Percentiles rank a stretch among this genome's conserved stretches.
These are phyloP conservation scores for Tetracentron sinense DNA, from an alignment of 164 flowering plant species.

Conservation along the genomic window DNA sequence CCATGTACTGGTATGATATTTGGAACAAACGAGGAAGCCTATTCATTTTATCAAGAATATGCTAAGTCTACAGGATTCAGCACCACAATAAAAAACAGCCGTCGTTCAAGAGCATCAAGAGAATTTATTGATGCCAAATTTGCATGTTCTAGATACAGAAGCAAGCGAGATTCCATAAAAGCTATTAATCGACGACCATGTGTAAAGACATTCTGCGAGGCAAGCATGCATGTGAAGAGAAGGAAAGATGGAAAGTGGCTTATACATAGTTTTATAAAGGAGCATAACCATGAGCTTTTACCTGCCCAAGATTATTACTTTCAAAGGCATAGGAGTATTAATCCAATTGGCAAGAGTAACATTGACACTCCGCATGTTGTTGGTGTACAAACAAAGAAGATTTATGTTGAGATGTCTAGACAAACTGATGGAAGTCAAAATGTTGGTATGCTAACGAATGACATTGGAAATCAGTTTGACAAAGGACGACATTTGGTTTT, in stretches of 20 bases:
- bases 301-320: slow-evolving; percentile 54
- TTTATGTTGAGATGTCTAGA: slow-evolving; percentile 46
- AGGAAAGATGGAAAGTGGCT: slow-evolving; percentile 52
- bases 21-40: slow-evolving; percentile 46
- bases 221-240: slow-evolving; percentile 62
- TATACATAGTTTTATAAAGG: slow-evolving; percentile 46
- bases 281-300: slow-evolving; percentile 60
- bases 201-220: slow-evolving; percentile 49
- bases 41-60: slow-evolving; percentile 50
- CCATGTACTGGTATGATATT: slow-evolving; percentile 47
- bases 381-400: slow-evolving; percentile 44
- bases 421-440: slow-evolving; percentile 30
- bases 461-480: slow-evolving; percentile 24
- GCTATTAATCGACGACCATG: slow-evolving; percentile 37
- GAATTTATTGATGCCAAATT: slow-evolving; percentile 60
- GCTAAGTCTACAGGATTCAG: slow-evolving; percentile 50
- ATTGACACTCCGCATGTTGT: slow-evolving; percentile 48
- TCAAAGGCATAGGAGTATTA: slow-evolving; percentile 41
- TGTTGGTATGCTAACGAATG: slow-evolving; percentile 17
- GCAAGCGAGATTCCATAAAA: slow-evolving; percentile 40
- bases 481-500: slow-evolving; percentile 33
- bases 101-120: slow-evolving; percentile 50
- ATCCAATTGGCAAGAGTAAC: slow-evolving; percentile 45
- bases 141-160: slow-evolving; percentile 60
- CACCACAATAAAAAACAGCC: slow-evolving; percentile 44